These are phyloP conservation scores for Purpureocillium lavendulum DNA, from an alignment of 2,329 filamentous ascomycete genomes.

Conservation along the genomic window DNA sequence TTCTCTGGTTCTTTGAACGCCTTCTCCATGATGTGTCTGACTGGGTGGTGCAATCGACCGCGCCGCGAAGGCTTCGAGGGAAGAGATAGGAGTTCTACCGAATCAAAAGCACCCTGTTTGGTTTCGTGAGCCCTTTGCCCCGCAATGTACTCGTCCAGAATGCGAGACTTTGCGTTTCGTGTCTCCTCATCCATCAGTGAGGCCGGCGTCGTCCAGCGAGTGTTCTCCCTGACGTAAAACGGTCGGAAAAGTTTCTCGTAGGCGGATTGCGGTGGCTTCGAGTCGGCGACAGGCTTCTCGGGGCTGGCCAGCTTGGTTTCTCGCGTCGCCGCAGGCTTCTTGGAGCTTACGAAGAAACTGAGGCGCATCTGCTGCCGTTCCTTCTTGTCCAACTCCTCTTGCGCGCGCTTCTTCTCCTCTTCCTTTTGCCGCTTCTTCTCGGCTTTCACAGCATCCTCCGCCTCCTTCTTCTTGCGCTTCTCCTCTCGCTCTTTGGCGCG, in stretches of 20 bases:
- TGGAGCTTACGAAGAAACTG: constrained; percentile 11
- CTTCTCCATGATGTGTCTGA: constrained; percentile 53
- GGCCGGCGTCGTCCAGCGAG: constrained; percentile 55
- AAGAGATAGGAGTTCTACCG: constrained; percentile 37
- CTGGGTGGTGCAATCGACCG: constrained; percentile 40
- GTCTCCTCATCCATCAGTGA: constrained; percentile 52
- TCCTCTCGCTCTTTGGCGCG: constrained; percentile 29
- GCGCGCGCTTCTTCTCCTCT: constrained; percentile 41
- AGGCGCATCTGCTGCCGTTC: constrained; percentile 21
- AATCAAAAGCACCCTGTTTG: constrained; percentile 32
- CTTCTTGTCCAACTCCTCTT: constrained; percentile 34
- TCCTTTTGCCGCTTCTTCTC: constrained; percentile 36
- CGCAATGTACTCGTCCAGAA: constrained; percentile 43
- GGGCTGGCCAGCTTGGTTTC: constrained; percentile 18
- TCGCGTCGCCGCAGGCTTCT: constrained; percentile 1
- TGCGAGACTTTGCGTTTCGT: constrained; percentile 37
- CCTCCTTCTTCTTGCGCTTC: constrained; percentile 31
- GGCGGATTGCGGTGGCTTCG: constrained; percentile 29
- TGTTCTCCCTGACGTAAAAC: constrained; percentile 70
- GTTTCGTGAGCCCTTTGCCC: constrained; percentile 28
- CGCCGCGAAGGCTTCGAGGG: constrained; percentile 27
- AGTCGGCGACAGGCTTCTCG: constrained; percentile 14
- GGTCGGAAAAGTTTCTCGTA: constrained; percentile 69
- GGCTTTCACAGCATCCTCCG: constrained; percentile 29
- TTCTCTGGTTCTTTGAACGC: constrained; percentile 40